Evolutionary conservation across 2,329 filamentous ascomycete genomes (phyloP).

Genomic region (Hypoxylon sp.): DNA sequence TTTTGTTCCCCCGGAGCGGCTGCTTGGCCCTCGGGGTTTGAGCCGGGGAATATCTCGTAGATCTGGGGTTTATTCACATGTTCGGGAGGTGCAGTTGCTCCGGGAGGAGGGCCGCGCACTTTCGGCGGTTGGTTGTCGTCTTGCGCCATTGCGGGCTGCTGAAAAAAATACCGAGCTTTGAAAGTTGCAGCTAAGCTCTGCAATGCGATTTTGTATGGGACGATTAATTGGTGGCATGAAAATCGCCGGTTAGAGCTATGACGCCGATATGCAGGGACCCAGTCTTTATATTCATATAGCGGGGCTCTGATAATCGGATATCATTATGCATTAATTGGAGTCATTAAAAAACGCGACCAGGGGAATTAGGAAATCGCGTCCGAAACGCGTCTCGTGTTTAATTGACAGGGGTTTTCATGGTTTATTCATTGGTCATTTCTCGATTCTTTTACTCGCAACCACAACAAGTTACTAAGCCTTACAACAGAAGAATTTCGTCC

Average conservation of each 20-base stretch:
- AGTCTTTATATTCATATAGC: conserved; percentile 7
- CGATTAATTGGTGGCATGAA: conserved; percentile 15
- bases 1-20: conserved; percentile 46
- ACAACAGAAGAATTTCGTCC: not conserved
- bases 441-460: conserved; percentile 8
- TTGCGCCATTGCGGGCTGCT: conserved; percentile 45
- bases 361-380: conserved; percentile 11
- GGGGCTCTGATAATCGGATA: not conserved
- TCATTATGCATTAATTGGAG: conserved; percentile 19
- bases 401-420: conserved; percentile 25
- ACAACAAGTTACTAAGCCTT: conserved; percentile 4
- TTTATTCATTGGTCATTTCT: conserved; percentile 5
- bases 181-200: no score
- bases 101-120: conserved; percentile 47
- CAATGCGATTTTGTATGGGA: conserved; percentile 14
- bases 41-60: conserved; percentile 51
- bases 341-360: conserved; percentile 29
- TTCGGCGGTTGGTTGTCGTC: conserved; percentile 38
- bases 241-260: conserved; percentile 29
- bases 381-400: conserved; percentile 27
- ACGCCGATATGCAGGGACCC: conserved; percentile 22
- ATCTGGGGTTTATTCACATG: conserved; percentile 49
- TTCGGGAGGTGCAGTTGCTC: conserved; percentile 46
- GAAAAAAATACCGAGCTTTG: no score
- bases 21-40: conserved; percentile 33